These are phyloP conservation scores for Rheum nobile DNA, from an alignment of 148 eudicot genomes.

Conservation along the genomic window DNA sequence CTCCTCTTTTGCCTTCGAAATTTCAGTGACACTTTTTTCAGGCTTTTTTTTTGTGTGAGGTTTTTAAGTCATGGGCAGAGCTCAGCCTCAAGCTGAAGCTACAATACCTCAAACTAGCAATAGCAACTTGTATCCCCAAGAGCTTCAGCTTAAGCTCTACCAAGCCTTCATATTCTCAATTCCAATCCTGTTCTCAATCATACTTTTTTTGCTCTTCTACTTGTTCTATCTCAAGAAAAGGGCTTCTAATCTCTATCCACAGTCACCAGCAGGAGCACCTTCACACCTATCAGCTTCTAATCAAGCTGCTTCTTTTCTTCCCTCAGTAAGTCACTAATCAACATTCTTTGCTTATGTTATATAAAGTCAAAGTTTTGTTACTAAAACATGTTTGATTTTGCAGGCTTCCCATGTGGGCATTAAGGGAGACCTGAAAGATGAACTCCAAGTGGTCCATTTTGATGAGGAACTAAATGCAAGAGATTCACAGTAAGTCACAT, in stretches of 20 bases:
- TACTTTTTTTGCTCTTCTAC: constrained; percentile 68
- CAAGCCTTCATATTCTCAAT: constrained; percentile 81
- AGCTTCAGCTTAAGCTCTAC: constrained; percentile 60
- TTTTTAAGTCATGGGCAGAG: neutral
- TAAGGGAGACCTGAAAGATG: constrained; percentile 21
- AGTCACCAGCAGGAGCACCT: constrained; percentile 6
- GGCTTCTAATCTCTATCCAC: constrained; percentile 13
- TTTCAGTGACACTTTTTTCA: neutral
- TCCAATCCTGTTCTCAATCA: constrained; percentile 71
- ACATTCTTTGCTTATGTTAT: neutral
- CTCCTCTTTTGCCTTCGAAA: neutral
- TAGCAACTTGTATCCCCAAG: constrained; percentile 37
- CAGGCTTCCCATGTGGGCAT: constrained; percentile 28
- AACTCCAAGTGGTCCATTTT: constrained; percentile 24
- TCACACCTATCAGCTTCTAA: constrained; percentile 3
- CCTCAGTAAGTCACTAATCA: neutral
- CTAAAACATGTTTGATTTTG: constrained; percentile 2
- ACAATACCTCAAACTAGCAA: neutral
- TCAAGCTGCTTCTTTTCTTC: neutral
- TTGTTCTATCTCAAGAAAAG: constrained; percentile 77
- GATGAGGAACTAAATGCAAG: constrained; percentile 42
- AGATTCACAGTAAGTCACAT: constrained; percentile 44
- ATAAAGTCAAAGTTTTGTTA: neutral
- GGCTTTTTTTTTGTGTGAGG: neutral
- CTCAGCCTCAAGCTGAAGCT: neutral